phyloP scores from a whole-genome alignment of 106 monocot genomes.

The Agapanthus africanus region DNA sequence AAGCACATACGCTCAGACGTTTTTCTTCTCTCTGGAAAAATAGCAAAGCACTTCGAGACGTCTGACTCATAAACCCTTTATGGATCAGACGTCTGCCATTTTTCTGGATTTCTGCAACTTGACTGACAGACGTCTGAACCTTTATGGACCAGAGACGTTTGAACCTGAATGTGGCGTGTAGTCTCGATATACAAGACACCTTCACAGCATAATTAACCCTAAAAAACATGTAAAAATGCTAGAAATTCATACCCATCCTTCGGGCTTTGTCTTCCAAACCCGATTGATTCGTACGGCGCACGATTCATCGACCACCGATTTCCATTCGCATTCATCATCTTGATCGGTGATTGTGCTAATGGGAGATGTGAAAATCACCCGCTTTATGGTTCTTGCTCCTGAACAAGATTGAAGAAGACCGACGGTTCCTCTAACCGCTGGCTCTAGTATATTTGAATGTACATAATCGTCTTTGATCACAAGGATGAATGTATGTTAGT shows the following conservation, averaged over 20 bases:
- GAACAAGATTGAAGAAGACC: slow-evolving; percentile 44
- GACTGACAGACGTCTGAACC: too few species aligned
- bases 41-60: too few species aligned
- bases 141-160: too few species aligned
- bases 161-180: too few species aligned
- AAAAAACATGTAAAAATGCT: background rate
- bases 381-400: slow-evolving; percentile 22
- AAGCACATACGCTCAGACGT: too few species aligned
- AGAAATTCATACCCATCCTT: slow-evolving; percentile 33
- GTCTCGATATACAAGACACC: too few species aligned
- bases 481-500: background rate
- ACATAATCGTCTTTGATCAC: slow-evolving; percentile 28
- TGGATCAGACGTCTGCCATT: too few species aligned
- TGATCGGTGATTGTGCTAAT: slow-evolving; percentile 54
- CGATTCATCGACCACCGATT: slow-evolving; percentile 38
- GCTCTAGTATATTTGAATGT: slow-evolving; percentile 24
- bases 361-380: slow-evolving; percentile 64
- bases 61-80: too few species aligned
- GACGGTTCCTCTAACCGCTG: slow-evolving; percentile 37
- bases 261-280: slow-evolving; percentile 36
- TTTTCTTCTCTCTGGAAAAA: too few species aligned
- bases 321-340: slow-evolving; percentile 26
- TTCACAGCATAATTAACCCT: too few species aligned
- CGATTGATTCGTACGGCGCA: slow-evolving; percentile 6
- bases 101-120: too few species aligned